Base-by-base conservation (phyloP, 306 rosid species). In the Senna siamea region DNA sequence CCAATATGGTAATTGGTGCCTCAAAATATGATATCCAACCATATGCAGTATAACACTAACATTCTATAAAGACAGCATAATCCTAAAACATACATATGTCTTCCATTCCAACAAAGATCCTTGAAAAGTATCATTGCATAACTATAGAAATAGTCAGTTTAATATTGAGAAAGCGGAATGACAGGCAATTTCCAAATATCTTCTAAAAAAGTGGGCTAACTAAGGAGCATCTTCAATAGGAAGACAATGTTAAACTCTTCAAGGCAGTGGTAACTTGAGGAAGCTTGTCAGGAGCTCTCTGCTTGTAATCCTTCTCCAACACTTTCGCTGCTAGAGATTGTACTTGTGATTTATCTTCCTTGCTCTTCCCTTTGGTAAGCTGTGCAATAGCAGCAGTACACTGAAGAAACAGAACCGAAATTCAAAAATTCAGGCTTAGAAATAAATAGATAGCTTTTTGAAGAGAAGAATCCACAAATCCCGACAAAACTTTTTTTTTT, bases 251-350 rank as follows among this genome's bases (percentile, higher is more conserved):
- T 82, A 95, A 81, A 83, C 81, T 78, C 83, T 86, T 89, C 65
- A 95, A 72, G 60, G 89, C 93, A 17, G 93, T 54, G n/a, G 88
- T 81, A 59, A 95, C 88, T 77, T 90, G 97, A 82, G 92, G 83
- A 44, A 95, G 96, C 81, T 90, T 92, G 63, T 81, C 96, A 0
- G 98, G 96, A 69, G 99, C 93, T 85, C 90, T 95, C 81, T 92
- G 97, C 87, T 83, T 95, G 89, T 88, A 92, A 63, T 92, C 96
- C 79, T 90, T 90, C 95, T 92, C 96, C 88, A 95, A 81, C 0
- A 86, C 98, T 72, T 83, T 74, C 73, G 82, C 93, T 23, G 93
- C 92, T 65, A 95, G 83, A 78, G 96, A 87, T 41, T 87, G 99
- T 48, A 95, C 82, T 81, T 86, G 96, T 5, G 93, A 73, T 75